Evolutionary conservation across 306 rosid species (phyloP), one percentile per base, ranked within the genome.

Genomic region (Elaeagnus macrophylla): DNA sequence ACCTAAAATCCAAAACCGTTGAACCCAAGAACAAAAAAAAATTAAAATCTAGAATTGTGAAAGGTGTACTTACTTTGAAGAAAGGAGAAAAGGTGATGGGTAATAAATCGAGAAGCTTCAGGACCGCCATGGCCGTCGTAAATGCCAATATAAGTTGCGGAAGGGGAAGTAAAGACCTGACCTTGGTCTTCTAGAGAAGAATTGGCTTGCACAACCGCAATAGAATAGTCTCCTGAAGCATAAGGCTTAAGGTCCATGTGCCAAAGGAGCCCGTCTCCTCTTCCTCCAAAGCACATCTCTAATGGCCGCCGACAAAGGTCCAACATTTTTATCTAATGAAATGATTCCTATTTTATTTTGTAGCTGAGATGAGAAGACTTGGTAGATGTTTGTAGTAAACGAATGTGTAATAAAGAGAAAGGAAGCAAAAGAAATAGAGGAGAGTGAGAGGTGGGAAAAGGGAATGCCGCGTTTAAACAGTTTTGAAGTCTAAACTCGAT

Each of bases 141-240:
- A 12, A 83, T 74, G 7, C 93, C 93, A 47, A 80, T 54, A 54
- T 64, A 73, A 42, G 93, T 83, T 46, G 94, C 96, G 35, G 80
- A 78, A 20, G 97, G 83, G 3, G 97, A 84, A 7, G 95, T 75
- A 16, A 77, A 78, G 15, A 91, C 93, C 71, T 91, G 96, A 48
- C 89, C 86, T 78, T 91, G 97, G 67, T 91, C 97, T 60, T 91
- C 97, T 13, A 91, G 84, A 19, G 68, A 59, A 53, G 75, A 78
- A 77, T 91, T 91, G 44, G 97, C 97, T 48, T 91, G 97, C 17
- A 78, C 97, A 35, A 84, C 97, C 9, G 96, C 97, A 39, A 91
- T 86, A 36, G 97, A 91, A 60, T 81, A 91, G 69, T 86, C 89
- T 10, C 97, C 97, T 25, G 93, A 86, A 57, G 91, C 89, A 56